Evolutionary conservation across 768 basidiomycete species (phyloP), one percentile per base, ranked within the genome.

Genomic region (Clitopilus passeckerianus): DNA sequence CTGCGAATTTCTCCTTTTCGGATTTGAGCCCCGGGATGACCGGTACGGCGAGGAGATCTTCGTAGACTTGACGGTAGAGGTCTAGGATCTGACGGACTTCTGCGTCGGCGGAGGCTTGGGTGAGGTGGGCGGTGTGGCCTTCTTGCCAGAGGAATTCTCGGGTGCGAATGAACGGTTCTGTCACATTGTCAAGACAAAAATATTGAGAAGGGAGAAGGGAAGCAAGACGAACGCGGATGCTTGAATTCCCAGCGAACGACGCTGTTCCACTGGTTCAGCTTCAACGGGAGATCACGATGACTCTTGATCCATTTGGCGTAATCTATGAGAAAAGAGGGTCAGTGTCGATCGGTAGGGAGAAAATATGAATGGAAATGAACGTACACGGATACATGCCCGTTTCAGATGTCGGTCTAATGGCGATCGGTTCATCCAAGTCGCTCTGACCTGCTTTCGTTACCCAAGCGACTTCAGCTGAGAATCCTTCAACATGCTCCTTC

Each of bases 71-170:
- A 33, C 91, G 88, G 77, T 99, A 99, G 62, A 98, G 87, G 58
- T 97, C 95, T 66, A 99, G 89, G 66, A 99, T 98, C 59, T 96
- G 84, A n/a, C 82, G 86, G 15, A 98, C 97, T 75, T 98, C 97
- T 55, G 75, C 78, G 68, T 93, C 97, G 22, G 96, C 96, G 72
- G 98, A 95, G 4, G 77, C 70, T 74, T 95, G 90, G 63, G 90
- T 92, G 46, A 95, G 81, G 74, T 90, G 86, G 2, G 97, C 96
- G 8, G 97, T 98, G 77, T 99, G 96, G 37, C 96, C 96, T 74
- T 99, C 97, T 77, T 99, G 96, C 96, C 97, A 99, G n/a, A 99
- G 79, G 82, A 98, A 99, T 77, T 99, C 96, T 70, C 96, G 91
- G 1, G 96, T 98, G 59, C 96, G 94, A 37, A 99, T 83, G 90